These are phyloP conservation scores for Aspergillus sp. DNA, from an alignment of 2,329 filamentous ascomycete genomes.

Conservation along the genomic window DNA sequence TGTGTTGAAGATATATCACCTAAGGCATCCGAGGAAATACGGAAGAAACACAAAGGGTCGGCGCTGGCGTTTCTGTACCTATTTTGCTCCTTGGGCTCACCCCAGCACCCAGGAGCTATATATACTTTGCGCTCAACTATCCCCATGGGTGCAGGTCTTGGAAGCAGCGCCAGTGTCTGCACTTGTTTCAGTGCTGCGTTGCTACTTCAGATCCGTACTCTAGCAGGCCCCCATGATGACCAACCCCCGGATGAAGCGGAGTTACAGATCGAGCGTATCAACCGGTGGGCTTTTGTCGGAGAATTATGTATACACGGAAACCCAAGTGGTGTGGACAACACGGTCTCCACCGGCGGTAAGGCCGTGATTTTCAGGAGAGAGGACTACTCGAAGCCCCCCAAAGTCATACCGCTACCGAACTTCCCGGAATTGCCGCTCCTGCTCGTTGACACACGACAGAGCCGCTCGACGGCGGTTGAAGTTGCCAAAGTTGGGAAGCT, in stretches of 20 bases:
- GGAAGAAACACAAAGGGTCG: constrained; percentile 81
- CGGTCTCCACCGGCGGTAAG: constrained; percentile 89
- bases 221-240: constrained; percentile 88
- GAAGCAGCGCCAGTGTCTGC: constrained; percentile 90
- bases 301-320: constrained; percentile 98
- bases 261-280: constrained; percentile 90
- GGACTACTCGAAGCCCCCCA: constrained; percentile 75
- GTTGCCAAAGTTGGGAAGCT: constrained; percentile 82
- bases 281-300: constrained; percentile 94
- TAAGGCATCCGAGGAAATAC: constrained; percentile 65
- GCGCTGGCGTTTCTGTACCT: constrained; percentile 89
- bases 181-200: constrained; percentile 86
- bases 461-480: constrained; percentile 81
- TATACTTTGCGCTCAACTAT: constrained; percentile 94
- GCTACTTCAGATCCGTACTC: constrained; percentile 80
- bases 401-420: constrained; percentile 74
- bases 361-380: constrained; percentile 85
- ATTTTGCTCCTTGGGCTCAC: constrained; percentile 81
- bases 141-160: constrained; percentile 85
- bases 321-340: constrained; percentile 95
- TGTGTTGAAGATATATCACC: constrained; percentile 73
- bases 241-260: constrained; percentile 86
- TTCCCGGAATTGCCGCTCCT: constrained; percentile 92
- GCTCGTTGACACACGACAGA: constrained; percentile 83
- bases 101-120: constrained; percentile 75